Evolutionary conservation across 2,329 filamentous ascomycete species (phyloP), one percentile per base, ranked within the genome.

Genomic region (Botrytis hyacinthi): DNA sequence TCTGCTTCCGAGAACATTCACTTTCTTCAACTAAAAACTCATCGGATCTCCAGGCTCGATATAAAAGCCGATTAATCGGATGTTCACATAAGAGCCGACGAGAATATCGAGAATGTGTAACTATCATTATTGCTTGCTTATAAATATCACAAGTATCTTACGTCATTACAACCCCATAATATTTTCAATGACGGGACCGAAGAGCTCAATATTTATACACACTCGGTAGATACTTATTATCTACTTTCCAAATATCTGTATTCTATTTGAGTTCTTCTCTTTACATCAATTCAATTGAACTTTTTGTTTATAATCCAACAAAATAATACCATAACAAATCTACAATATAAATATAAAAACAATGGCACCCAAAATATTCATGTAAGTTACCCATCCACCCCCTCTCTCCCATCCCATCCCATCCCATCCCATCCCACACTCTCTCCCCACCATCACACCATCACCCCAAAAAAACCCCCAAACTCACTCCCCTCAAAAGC

Each of bases 321-420:
- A 16, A 44, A 29, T 22, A 32, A n/a, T 5, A 44, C 14, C 16
- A 32, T 42, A 20, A 7, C 5, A 29, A 54, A 16, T 54, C 51
- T 16, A n/a, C 51, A 61, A 9, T 7, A n/a, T 26, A 0, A 61
- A 9, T 7, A n/a, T 26, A 0, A n/a, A 10, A 62, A 71, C 18
- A 18, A 79, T 78, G 77, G 67, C 75, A 35, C 66, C 75, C 5
- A 80, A 78, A 63, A 74, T 80, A 35, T 80, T 79, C 71, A 78
- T 79, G 78, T 78, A 51, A 44, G 40, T 14, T 59, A 54, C 14
- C n/a, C n/a, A 18, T 7, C 26, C 48, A n/a, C n/a, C n/a, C n/a
- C 26, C 48, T 18, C 42, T 44, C 42, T 44, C 48, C 26, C 46
- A 4, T 5, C 26, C 42, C 5, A 16, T 18, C 42, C 16, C 16